Percentiles rank a stretch among this genome's conserved stretches.
phyloP scores from a whole-genome alignment of 371 early-diverging fungal species.

The Mortierella sp. region DNA sequence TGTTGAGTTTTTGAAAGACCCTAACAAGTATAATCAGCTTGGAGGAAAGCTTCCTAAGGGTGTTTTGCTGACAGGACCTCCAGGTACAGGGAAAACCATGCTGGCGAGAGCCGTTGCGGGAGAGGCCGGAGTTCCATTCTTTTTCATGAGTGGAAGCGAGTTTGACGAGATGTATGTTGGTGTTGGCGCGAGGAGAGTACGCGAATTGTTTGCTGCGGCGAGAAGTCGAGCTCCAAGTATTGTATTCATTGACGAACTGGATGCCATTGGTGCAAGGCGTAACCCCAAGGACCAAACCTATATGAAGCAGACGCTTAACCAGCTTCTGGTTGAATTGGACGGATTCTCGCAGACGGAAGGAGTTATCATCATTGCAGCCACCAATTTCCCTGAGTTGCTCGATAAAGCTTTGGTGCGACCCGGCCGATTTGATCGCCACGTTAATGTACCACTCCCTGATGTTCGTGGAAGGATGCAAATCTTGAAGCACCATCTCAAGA shows the following conservation, averaged over 20 bases:
- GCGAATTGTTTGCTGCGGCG: conserved; percentile 92
- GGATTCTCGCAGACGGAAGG: conserved; percentile 95
- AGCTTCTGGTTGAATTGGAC: conserved; percentile 96
- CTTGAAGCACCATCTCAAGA: conserved; percentile 90
- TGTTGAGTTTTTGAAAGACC: conserved; percentile 94
- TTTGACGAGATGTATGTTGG: conserved; percentile 99
- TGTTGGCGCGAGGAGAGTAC: conserved; percentile 92
- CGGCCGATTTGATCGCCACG: conserved; percentile 97
- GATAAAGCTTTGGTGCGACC: conserved; percentile 98
- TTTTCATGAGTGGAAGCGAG: conserved; percentile 97
- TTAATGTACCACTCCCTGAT: conserved; percentile 97
- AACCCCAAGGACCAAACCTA: conserved; percentile 94
- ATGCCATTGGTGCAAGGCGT: conserved; percentile 98
- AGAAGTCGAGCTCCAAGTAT: conserved; percentile 97
- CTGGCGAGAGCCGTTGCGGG: conserved; percentile 92
- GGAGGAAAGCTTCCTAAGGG: conserved; percentile 98
- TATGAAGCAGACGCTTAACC: conserved; percentile 97
- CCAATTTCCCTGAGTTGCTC: conserved; percentile 98
- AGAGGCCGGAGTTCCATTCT: conserved; percentile 97
- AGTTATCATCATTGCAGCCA: conserved; percentile 98
- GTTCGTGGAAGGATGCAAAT: conserved; percentile 96
- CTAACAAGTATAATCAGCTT: conserved; percentile 89
- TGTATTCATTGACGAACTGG: conserved; percentile 99
- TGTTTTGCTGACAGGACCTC: conserved; percentile 98
- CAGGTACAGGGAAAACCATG: conserved; percentile 99